Evolutionary conservation across 1,139 yeast genomes (phyloP), one percentile per base, ranked within the genome.

Genomic region (Kodamaea arcana): DNA sequence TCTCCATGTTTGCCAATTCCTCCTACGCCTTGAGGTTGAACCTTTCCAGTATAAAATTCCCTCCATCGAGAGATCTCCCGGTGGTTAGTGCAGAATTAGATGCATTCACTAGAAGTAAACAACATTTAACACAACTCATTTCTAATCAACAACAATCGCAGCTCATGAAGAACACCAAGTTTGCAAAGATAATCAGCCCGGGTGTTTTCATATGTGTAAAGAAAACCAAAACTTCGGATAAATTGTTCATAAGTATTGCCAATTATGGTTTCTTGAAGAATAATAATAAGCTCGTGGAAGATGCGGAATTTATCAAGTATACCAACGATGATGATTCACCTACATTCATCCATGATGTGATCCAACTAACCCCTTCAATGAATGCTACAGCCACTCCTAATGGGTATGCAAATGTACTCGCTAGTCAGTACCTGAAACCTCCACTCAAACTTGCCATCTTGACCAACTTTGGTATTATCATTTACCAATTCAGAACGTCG

Each of bases 201-300:
- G 95, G 95, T 9, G 80, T 87, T 4, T 88, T 80, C 49, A 68
- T 88, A 41, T 61, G 68, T 34, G 75, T 62, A 3, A 69, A 69
- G 42, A 64, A 60, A 44, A 65, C 74, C 0, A 68, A 67, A 38
- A 52, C 53, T 34, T 64, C 71, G 1, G 75, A 75, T 43, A 72
- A 73, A 39, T 60, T 86, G 24, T 86, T 86, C 55, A 80, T 84
- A 2, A 72, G 92, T 32, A 83, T 90, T 3, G 81, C 94, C 9
- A 95, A 88, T 54, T 83, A 86, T 49, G 95, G 95, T 18, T 71
- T 83, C 30, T 67, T 88, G 44, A 83, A 84, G 54, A 80, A 81
- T 47, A 80, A 76, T 45, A 76, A 72, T 43, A 79, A 78, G 44
- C 75, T 83, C 47, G 72, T 82, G 20, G 97, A 90, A 61, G 92